phyloP scores from a whole-genome alignment of 2,329 filamentous ascomycete genomes.

The Paraphaeosphaeria sporulosa region DNA sequence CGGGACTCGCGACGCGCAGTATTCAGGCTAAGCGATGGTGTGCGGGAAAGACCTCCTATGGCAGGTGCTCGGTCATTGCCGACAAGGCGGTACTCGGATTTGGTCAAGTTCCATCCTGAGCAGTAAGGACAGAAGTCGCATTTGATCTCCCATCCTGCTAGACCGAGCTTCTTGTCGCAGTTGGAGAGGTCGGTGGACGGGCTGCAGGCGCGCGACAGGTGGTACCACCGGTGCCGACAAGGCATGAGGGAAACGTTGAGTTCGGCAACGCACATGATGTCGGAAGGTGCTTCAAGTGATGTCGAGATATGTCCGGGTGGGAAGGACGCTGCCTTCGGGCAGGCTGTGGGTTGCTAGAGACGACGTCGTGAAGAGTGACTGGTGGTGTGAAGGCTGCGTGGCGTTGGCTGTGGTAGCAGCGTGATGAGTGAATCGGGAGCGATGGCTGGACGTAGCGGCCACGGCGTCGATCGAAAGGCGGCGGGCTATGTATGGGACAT shows the following conservation, averaged over 20 bases:
- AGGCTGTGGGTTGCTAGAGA: slow-evolving; percentile 25
- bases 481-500: slow-evolving; percentile 2
- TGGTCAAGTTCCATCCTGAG: slow-evolving; percentile 46
- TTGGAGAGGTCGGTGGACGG: slow-evolving; percentile 56
- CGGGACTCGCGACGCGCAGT: slow-evolving; percentile 48
- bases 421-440: slow-evolving; percentile 30
- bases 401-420: slow-evolving; percentile 21
- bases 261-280: slow-evolving; percentile 58
- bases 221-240: slow-evolving; percentile 60
- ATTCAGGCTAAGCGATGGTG: slow-evolving; percentile 49
- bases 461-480: slow-evolving; percentile 21
- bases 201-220: slow-evolving; percentile 54
- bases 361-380: slow-evolving; percentile 33
- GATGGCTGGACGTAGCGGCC: slow-evolving; percentile 29
- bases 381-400: not conserved
- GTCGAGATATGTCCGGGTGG: slow-evolving; percentile 32
- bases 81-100: slow-evolving; percentile 57
- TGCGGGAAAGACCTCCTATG: slow-evolving; percentile 51
- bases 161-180: slow-evolving; percentile 54
- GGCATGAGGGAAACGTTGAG: slow-evolving; percentile 57
- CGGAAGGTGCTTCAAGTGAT: slow-evolving; percentile 30
- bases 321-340: slow-evolving; percentile 31
- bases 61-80: slow-evolving; percentile 48
- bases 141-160: slow-evolving; percentile 60
- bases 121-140: slow-evolving; percentile 59